phyloP scores from a whole-genome alignment of 805 yeast genomes.

The Komagataella pastoris region DNA sequence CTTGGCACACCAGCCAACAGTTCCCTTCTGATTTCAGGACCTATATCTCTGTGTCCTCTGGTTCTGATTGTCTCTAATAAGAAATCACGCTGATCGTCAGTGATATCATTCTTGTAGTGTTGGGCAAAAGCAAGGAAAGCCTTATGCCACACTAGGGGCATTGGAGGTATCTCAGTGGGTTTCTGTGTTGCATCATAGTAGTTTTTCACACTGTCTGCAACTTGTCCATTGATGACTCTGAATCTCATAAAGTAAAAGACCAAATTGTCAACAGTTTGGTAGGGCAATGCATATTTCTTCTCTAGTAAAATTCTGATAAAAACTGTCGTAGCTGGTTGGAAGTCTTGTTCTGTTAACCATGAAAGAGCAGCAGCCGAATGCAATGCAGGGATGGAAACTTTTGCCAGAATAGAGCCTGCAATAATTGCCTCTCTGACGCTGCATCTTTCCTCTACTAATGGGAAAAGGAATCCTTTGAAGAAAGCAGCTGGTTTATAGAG shows the following conservation, averaged over 20 bases:
- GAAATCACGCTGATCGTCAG: slow-evolving; percentile 97
- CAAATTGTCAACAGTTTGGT: slow-evolving; percentile 87
- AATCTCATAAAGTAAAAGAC: slow-evolving; percentile 92
- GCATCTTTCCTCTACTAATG: slow-evolving; percentile 80
- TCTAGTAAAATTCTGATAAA: slow-evolving; percentile 84
- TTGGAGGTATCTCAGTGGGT: slow-evolving; percentile 32
- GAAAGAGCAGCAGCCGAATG: slow-evolving; percentile 95
- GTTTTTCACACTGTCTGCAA: slow-evolving; percentile 11
- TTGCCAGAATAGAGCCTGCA: slow-evolving; percentile 81
- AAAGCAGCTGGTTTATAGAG: slow-evolving; percentile 96
- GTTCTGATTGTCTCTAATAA: slow-evolving; percentile 82
- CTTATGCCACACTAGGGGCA: slow-evolving; percentile 97
- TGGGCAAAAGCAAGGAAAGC: slow-evolving; percentile 91
- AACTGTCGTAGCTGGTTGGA: slow-evolving; percentile 78
- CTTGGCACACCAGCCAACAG: slow-evolving; percentile 75
- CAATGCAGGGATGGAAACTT: slow-evolving; percentile 84
- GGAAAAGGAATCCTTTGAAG: slow-evolving; percentile 91
- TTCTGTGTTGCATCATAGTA: slow-evolving; percentile 17
- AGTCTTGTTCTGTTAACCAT: slow-evolving; percentile 70
- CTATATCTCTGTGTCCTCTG: slow-evolving; percentile 77
- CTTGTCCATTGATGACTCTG: slow-evolving; percentile 41
- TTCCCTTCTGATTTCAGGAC: slow-evolving; percentile 92
- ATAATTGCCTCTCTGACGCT: slow-evolving; percentile 89
- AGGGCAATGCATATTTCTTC: slow-evolving; percentile 93
- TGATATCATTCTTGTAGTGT: slow-evolving; percentile 91